A percentile compares a stretch with the other conserved stretches of the same genome.
Evolutionary conservation across 805 yeast species (phyloP).

Genomic region (Lipomyces kockii): DNA sequence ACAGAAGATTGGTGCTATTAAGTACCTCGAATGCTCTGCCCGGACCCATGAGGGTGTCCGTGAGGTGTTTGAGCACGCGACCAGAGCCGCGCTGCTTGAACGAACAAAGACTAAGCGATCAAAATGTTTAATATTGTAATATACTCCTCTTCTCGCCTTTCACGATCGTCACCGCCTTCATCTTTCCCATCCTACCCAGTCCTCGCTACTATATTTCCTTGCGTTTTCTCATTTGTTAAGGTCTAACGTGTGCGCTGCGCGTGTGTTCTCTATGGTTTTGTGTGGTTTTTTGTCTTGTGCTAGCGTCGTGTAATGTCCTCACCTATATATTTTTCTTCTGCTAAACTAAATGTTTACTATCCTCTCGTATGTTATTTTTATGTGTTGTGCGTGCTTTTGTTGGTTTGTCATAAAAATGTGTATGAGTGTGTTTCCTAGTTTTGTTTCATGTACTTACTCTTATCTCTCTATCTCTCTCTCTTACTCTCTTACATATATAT

Average conservation of each 20-base stretch:
- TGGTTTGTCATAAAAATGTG: not conserved
- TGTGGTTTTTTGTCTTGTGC: not conserved
- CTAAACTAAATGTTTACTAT: constrained; percentile 10
- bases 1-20: constrained; percentile 83
- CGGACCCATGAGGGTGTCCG: constrained; percentile 89
- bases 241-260: not conserved
- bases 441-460: constrained; percentile 4
- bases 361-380: constrained; percentile 7
- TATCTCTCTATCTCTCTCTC: not conserved
- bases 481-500: not conserved
- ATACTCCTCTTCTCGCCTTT: constrained; percentile 6
- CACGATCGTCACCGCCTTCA: not conserved
- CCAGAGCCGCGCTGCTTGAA: constrained; percentile 84
- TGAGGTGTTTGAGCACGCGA: constrained; percentile 90
- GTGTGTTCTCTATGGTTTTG: not conserved
- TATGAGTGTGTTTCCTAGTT: not conserved
- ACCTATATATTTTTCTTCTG: constrained; percentile 11
- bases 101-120: constrained; percentile 60
- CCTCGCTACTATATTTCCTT: not conserved
- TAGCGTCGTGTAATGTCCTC: not conserved
- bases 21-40: constrained; percentile 91
- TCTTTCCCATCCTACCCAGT: not conserved
- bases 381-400: constrained; percentile 4
- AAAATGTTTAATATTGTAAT: constrained; percentile 70
- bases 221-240: constrained; percentile 2